Percentiles rank a stretch among this genome's conserved stretches.
Conservation (phyloP, 208 protist genomes). For the Wallacemonas collosoma region DNA sequence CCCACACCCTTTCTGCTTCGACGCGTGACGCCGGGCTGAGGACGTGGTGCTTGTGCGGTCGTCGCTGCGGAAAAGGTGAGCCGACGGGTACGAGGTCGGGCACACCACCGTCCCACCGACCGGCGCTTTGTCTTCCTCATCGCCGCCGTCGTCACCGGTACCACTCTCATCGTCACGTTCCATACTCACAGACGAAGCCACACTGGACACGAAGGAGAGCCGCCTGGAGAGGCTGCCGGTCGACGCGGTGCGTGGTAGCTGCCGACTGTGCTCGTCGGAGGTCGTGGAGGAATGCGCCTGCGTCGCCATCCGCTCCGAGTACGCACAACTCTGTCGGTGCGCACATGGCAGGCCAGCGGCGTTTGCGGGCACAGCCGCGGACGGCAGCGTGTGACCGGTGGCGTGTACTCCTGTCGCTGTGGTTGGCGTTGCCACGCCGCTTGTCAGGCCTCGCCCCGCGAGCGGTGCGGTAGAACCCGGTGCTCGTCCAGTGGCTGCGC, state of each 20-base stretch:
- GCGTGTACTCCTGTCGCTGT: too few species aligned
- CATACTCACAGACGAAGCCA: not conserved
- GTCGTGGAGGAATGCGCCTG: not conserved
- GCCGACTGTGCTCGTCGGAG: not conserved
- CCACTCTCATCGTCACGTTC: not conserved
- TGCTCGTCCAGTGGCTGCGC: too few species aligned
- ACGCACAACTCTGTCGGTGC: not conserved
- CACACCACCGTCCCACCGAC: too few species aligned
- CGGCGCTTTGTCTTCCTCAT: too few species aligned
- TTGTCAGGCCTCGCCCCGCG: too few species aligned
- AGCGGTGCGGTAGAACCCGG: too few species aligned
- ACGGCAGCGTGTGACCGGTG: too few species aligned
- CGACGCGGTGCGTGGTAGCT: not conserved
- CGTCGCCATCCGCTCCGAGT: not conserved
- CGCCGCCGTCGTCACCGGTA: not conserved
- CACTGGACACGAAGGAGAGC: constrained; percentile 2
- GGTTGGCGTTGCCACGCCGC: too few species aligned
- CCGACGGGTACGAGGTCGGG: too few species aligned
- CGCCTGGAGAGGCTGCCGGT: not conserved
- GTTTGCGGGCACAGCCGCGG: too few species aligned
- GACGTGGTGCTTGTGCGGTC: not conserved
- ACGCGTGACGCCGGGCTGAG: not conserved
- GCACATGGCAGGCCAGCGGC: too few species aligned
- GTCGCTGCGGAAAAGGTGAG: not conserved
- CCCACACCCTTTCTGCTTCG: not conserved